Evolutionary conservation across 2,329 filamentous ascomycete genomes (phyloP), one percentile per base, ranked within the genome.

Genomic region (Ophiosphaerella herpotricha): DNA sequence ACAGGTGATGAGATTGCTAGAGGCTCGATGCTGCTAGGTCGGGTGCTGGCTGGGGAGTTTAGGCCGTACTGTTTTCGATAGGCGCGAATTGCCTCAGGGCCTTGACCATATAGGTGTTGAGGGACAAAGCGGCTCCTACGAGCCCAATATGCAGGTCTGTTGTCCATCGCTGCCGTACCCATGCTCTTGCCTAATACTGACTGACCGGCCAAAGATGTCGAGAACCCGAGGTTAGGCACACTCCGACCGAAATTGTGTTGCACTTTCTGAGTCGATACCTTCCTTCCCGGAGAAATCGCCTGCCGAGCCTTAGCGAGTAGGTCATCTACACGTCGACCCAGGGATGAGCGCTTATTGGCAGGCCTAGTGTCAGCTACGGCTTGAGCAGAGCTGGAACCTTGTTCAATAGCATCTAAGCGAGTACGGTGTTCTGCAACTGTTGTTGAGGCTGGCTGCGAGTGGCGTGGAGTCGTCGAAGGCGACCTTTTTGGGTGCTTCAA

Each of bases 121-220:
- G 70, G 70, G 1, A 74, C 69, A 23, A 74, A 74, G n/a, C 67
- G 66, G 40, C 61, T 67, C 8, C 53, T 46, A 7, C 71, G 71
- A 23, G 35, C 48, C 58, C 64, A 67, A 48, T 70, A 74, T 16
- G 70, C 67, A 9, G 70, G 64, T 7, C 55, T 56, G 29, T 61
- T 46, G 31, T 48, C 47, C 6, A 50, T 48, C 14, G 54, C 38
- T 29, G 54, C 52, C 2, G 52, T 52, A 8, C 50, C 48, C 21
- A 45, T 46, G 21, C 50, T 66, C 18, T 46, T 56, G n/a, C 57
- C 57, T 23, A 59, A 53, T 2, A 38, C 39, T 2, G 63, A 57
- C 2, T 43, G 48, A 3, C 46, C 50, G 26, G 43, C 47, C 6
- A 54, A 54, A 7, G 61, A 54, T 33, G 46, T 54, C 4, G 58